Conservation (phyloP, 2,329 filamentous ascomycete species). For the Drechslerella coelobrocha region DNA sequence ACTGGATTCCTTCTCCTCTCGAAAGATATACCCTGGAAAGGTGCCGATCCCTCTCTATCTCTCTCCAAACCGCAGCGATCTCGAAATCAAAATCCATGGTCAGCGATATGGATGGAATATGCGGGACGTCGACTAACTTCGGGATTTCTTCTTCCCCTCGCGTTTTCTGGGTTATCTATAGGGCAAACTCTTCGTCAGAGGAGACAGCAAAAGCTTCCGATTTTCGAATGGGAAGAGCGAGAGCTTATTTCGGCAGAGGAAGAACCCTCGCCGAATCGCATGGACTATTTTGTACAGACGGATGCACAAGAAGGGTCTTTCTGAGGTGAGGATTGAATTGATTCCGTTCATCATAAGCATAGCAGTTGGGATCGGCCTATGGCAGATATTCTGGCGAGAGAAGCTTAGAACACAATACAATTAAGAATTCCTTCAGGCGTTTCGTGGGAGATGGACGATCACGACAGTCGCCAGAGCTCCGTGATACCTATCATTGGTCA, state of each 20-base stretch:
- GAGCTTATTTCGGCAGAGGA: conserved; percentile 99
- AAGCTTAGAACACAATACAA: too few relatives aligned
- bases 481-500: too few relatives aligned
- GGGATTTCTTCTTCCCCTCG: too few relatives aligned
- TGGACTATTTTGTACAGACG: conserved; percentile 98
- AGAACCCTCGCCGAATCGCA: conserved; percentile 99
- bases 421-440: too few relatives aligned
- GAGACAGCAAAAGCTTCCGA: conserved; percentile 99
- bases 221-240: conserved; percentile 99
- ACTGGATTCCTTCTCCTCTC: conserved; percentile 54
- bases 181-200: conserved; percentile 99
- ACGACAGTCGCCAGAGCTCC: too few relatives aligned
- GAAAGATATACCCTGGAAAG: conserved; percentile 49
- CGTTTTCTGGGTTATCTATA: conserved; percentile 61
- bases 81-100: not conserved
- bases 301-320: conserved; percentile 99
- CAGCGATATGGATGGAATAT: conserved; percentile 6
- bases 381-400: not conserved
- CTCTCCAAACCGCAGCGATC: conserved; percentile 43
- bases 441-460: too few relatives aligned
- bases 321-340: conserved; percentile 76
- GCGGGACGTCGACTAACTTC: not conserved
- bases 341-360: too few relatives aligned
- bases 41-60: conserved; percentile 53
- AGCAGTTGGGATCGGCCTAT: conserved; percentile 4